Evolutionary conservation across 495 filamentous ascomycete genomes (phyloP).

Genomic region (Alectoria sarmentosa): DNA sequence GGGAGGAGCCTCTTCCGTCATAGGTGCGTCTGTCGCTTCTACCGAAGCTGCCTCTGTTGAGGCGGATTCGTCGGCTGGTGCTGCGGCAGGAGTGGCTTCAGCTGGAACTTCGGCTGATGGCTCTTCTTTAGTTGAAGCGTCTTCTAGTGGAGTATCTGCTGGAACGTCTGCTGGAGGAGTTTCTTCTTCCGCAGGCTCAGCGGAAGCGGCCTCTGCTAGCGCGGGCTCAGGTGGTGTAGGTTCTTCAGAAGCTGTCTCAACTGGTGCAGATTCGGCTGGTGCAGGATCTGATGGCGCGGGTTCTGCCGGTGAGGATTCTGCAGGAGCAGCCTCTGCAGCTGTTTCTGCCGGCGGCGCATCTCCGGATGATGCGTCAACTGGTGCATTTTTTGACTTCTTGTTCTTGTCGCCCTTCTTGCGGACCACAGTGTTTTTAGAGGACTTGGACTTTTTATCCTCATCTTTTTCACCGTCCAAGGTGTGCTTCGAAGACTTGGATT

Average conservation of each 20-base stretch:
- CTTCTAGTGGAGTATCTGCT: neutral
- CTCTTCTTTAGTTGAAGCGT: neutral
- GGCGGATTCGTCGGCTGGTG: slow-evolving; percentile 7
- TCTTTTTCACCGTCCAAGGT: slow-evolving; percentile 4
- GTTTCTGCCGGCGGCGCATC: slow-evolving; percentile 1
- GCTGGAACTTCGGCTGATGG: neutral
- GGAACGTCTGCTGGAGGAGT: neutral
- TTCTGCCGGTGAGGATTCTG: neutral
- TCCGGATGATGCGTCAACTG: too few species aligned
- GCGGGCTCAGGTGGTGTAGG: neutral
- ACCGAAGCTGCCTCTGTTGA: neutral
- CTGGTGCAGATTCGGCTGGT: neutral
- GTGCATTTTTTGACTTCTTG: slow-evolving; percentile 10
- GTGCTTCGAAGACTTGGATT: slow-evolving; percentile 2
- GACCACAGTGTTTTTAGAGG: neutral
- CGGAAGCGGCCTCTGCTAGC: slow-evolving; percentile 1
- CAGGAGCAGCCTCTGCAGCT: neutral
- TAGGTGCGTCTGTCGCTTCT: neutral
- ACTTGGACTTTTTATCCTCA: slow-evolving; percentile 9
- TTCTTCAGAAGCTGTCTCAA: neutral
- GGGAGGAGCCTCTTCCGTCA: neutral
- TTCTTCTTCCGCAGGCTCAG: slow-evolving; percentile 11
- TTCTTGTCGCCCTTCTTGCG: slow-evolving; percentile 11
- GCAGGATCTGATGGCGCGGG: neutral
- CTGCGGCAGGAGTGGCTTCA: slow-evolving; percentile 5